Base-by-base conservation (phyloP, 1,284 basidiomycete genomes). In the Puccinia hordei region DNA sequence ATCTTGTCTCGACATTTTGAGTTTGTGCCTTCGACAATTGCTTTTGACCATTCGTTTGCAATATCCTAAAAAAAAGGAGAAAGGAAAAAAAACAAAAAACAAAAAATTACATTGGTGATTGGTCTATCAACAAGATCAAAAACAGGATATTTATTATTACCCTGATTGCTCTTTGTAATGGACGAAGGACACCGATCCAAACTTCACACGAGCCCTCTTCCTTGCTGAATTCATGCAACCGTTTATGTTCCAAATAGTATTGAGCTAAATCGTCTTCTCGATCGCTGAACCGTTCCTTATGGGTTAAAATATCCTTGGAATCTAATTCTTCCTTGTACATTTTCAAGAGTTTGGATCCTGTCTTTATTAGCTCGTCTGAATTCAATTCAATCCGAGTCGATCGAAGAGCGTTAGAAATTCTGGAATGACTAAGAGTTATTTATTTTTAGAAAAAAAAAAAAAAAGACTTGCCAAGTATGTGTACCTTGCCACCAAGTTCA, bases 131-230 rank as follows among this genome's bases (percentile, higher is more conserved):
- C 27, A 27, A 10, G n/a, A 17, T 59, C 57, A 27, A 68, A 68
- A 24, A 33, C 13, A 33, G 19, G 53, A 71, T 17, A 22, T 41
- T 41, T 27, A 27, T 27, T n/a, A 41, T 41, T 27, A 53, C 68
- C 4, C n/a, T 12, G 22, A 71, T 71, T 27, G 13, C 46, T 35
- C 68, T 49, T 30, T 71, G 68, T 19, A 71, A 30, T 6, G 68
- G 68, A 30, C 44, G 68, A 53, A 71, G 68, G 22, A 71, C 46
- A 53, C 68, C 68, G 30, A 71, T 71, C 68, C 68, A 71, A 51
- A 71, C 17, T 13, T 71, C 44, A 22, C 41, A 5, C 2, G 24
- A 27, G 27, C 68, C 46, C 24, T 51, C 5, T 6, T 46, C 46
- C 30, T 33, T 71, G 19, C 53, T 51, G 46, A 51, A 51, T 35